Evolutionary conservation across 2,329 filamentous ascomycete genomes (phyloP).

Genomic region (Ascochyta koolunga): DNA sequence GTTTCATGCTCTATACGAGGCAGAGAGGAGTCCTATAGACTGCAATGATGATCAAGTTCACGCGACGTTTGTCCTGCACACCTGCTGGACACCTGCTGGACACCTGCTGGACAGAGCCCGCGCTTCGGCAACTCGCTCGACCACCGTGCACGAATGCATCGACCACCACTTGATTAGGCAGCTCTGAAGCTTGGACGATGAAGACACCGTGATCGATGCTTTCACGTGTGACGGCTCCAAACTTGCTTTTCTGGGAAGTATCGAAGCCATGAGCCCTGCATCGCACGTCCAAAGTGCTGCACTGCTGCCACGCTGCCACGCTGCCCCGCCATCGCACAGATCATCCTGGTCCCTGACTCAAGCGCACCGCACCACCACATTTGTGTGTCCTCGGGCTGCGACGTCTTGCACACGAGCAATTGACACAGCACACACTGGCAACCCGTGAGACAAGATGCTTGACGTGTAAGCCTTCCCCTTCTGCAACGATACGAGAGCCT

Average conservation of each 20-base stretch:
- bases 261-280: conserved; percentile 11
- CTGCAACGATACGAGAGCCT: neutral
- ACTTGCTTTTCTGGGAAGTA: conserved; percentile 37
- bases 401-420: conserved; percentile 24
- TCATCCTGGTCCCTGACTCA: conserved; percentile 34
- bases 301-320: no score
- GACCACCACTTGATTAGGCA: conserved; percentile 41
- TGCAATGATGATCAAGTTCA: conserved; percentile 3
- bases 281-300: conserved; percentile 6
- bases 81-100: no score
- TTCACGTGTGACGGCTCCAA: conserved; percentile 20
- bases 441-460: conserved; percentile 33
- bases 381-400: conserved; percentile 19
- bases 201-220: conserved; percentile 36
- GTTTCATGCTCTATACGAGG: neutral
- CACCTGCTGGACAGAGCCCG: neutral
- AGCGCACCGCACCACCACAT: conserved; percentile 22
- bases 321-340: conserved; percentile 30
- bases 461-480: conserved; percentile 38
- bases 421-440: conserved; percentile 9
- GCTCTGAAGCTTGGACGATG: conserved; percentile 44
- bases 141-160: conserved; percentile 26
- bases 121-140: conserved; percentile 14
- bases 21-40: conserved; percentile 5
- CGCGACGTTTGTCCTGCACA: neutral